Evolutionary conservation across 2,329 filamentous ascomycete genomes (phyloP).

Genomic region (Paracamarosporium sp.): DNA sequence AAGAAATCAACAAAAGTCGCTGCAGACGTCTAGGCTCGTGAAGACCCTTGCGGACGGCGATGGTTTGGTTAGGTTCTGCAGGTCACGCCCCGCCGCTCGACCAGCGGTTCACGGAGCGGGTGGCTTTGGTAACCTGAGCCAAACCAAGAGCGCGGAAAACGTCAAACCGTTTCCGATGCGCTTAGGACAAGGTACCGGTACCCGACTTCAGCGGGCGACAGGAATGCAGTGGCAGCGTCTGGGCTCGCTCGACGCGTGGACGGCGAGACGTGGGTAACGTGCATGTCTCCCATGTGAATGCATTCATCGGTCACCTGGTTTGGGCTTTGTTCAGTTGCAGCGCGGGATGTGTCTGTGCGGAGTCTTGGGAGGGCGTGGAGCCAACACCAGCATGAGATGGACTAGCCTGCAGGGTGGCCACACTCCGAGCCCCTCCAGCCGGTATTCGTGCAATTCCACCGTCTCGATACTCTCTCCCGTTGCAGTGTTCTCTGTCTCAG

Average conservation of each 20-base stretch:
- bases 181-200: neutral
- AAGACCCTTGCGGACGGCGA: neutral
- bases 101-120: neutral
- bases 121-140: neutral
- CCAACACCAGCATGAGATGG: constrained; percentile 9
- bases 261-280: neutral
- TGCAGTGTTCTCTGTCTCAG: neutral
- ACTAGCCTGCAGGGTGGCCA: constrained; percentile 1
- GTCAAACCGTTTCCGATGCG: neutral
- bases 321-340: neutral
- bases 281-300: constrained; percentile 5
- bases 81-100: neutral
- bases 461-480: neutral
- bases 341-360: constrained; percentile 10
- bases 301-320: neutral
- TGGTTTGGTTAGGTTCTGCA: neutral
- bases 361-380: neutral
- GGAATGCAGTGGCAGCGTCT: neutral
- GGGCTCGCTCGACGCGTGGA: neutral
- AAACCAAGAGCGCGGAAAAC: neutral
- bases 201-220: no score
- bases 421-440: neutral
- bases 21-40: constrained; percentile 5
- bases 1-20: constrained; percentile 5
- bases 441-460: neutral